phyloP scores from a whole-genome alignment of 1,284 basidiomycete species.

The Mycosarcoma maydis region DNA sequence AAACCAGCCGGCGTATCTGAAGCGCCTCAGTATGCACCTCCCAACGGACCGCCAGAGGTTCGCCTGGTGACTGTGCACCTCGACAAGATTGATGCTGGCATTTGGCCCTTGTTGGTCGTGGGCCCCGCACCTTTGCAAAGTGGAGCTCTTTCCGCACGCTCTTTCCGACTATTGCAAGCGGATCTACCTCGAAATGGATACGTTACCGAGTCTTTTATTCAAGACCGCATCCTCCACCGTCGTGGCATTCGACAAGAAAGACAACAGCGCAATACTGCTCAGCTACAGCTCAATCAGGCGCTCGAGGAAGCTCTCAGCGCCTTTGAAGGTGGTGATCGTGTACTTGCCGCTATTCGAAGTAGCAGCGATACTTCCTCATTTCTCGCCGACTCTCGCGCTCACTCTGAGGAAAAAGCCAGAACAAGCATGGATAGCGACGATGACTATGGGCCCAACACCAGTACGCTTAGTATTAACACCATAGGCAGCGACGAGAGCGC shows the following conservation, averaged over 20 bases:
- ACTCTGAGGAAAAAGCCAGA: constrained; percentile 5
- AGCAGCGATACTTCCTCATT: not conserved
- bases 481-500: constrained; percentile 48
- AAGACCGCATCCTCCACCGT: constrained; percentile 14
- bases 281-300: constrained; percentile 41
- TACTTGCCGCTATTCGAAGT: constrained; percentile 29
- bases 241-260: constrained; percentile 11
- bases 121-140: constrained; percentile 44
- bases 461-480: constrained; percentile 46
- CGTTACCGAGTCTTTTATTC: constrained; percentile 21
- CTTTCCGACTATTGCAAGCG: constrained; percentile 13
- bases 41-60: constrained; percentile 26
- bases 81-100: constrained; percentile 49
- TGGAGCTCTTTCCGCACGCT: constrained; percentile 7
- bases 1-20: not conserved
- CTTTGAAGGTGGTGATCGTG: constrained; percentile 28
- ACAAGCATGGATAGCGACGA: constrained; percentile 40
- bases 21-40: not conserved
- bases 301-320: constrained; percentile 43
- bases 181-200: constrained; percentile 16
- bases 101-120: constrained; percentile 48
- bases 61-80: constrained; percentile 48
- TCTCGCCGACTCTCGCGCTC: not conserved
- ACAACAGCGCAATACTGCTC: constrained; percentile 25
- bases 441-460: constrained; percentile 36